phyloP scores from a whole-genome alignment of 1,284 basidiomycete species.

The Tilletia caries region DNA sequence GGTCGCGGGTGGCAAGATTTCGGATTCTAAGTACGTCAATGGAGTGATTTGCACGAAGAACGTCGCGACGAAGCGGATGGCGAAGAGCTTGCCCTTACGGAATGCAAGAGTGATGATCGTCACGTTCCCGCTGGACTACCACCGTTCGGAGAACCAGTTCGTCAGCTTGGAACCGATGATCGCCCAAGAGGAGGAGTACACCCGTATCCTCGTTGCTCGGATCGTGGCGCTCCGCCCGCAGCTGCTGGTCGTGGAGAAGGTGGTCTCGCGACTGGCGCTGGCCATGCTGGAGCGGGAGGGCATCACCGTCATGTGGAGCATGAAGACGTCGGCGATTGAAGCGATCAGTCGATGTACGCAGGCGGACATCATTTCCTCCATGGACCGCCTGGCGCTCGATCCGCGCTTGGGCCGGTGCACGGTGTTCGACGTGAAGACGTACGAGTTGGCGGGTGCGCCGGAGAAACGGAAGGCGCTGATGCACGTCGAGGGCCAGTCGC shows the following conservation, averaged over 20 bases:
- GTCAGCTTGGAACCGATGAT: conserved; percentile 88
- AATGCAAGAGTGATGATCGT: conserved; percentile 92
- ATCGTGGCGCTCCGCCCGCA: conserved; percentile 88
- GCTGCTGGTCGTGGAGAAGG: conserved; percentile 84
- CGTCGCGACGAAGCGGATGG: conserved; percentile 80
- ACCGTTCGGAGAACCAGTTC: conserved; percentile 88
- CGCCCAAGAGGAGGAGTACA: conserved; percentile 90
- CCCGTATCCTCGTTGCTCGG: conserved; percentile 80
- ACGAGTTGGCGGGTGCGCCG: conserved; percentile 85
- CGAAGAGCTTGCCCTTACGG: conserved; percentile 59
- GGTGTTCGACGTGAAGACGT: conserved; percentile 86
- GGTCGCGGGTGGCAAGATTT: conserved; percentile 85
- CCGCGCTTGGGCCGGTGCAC: conserved; percentile 84
- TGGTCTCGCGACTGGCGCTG: conserved; percentile 84
- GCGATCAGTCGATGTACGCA: conserved; percentile 90
- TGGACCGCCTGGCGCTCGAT: conserved; percentile 87
- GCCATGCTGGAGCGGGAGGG: conserved; percentile 82
- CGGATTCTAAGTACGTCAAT: conserved; percentile 92
- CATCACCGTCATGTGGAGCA: conserved; percentile 83
- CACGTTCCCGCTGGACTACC: conserved; percentile 92
- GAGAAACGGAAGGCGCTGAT: conserved; percentile 90
- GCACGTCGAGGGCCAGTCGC: conserved; percentile 83
- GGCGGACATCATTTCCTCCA: conserved; percentile 88
- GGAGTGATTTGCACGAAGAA: conserved; percentile 82
- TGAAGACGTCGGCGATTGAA: conserved; percentile 81